Evolutionary conservation across 768 basidiomycete species (phyloP).

Genomic region (Tulasnella sp.): DNA sequence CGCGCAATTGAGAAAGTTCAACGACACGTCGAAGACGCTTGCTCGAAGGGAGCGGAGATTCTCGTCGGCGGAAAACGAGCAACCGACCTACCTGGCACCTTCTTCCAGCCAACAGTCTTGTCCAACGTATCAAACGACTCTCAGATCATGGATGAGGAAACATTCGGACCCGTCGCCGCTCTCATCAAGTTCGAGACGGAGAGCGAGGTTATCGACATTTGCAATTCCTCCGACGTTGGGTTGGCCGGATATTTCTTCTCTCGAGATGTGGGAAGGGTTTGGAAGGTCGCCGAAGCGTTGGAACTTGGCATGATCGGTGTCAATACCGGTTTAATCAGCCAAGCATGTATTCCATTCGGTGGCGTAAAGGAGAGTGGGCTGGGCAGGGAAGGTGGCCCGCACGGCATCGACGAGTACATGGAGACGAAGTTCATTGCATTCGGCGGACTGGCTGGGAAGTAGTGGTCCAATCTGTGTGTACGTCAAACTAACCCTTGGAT

Average conservation of each 20-base stretch:
- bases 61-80: constrained; percentile 81
- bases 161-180: constrained; percentile 89
- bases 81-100: constrained; percentile 50
- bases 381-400: constrained; percentile 76
- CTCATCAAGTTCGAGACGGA: constrained; percentile 89
- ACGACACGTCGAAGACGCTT: constrained; percentile 82
- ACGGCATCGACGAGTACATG: constrained; percentile 89
- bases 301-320: constrained; percentile 92
- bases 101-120: constrained; percentile 86
- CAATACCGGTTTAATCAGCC: constrained; percentile 76
- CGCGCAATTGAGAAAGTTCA: constrained; percentile 82
- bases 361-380: constrained; percentile 87
- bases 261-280: constrained; percentile 79
- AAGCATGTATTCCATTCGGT: constrained; percentile 80
- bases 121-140: constrained; percentile 72
- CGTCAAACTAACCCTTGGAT: neutral
- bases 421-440: constrained; percentile 76
- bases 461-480: neutral
- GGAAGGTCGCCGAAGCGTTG: constrained; percentile 90
- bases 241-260: constrained; percentile 94
- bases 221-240: constrained; percentile 79
- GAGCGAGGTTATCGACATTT: constrained; percentile 81
- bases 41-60: constrained; percentile 77
- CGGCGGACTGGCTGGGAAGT: constrained; percentile 51
- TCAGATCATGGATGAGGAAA: constrained; percentile 74